Base-by-base conservation (phyloP, 2,329 filamentous ascomycete species). In the Cryphonectria japonica region DNA sequence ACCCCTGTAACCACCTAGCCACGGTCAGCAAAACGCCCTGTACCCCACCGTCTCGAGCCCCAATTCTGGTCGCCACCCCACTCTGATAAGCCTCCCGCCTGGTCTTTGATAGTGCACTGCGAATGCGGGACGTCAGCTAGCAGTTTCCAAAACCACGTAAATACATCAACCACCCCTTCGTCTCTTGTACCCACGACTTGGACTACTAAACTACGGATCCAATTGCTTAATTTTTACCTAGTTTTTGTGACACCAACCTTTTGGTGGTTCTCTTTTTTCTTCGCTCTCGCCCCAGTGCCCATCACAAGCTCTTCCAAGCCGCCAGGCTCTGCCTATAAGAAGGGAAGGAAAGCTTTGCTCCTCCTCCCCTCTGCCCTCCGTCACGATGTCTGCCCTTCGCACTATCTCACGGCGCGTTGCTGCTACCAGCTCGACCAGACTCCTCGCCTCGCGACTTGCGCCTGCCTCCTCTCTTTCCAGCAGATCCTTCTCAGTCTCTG, bases 401-500 rank as follows among this genome's bases (percentile, higher is more conserved):
- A 73, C 41, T 60, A 73, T 43, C 65, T 72, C 57, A 46, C 68
- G 72, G 70, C 70, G 70, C 41, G 46, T 63, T 32, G 62, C 70
- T 64, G 65, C 68, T 19, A 54, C 65, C 57, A 70, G 57, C 68
- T 68, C 72, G 19, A 43, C 57, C 37, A 67, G 70, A 9, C 26
- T 72, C 22, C 29, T 71, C 68, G 67, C 73, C n/a, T 71, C 73
- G 22, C 71, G 68, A 32, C 60, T 43, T 69, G 63, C 59, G 32
- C 68, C 69, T 3, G 66, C 71, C 26, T 73, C 69, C 43, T 69
- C 73, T 4, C 69, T 76, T 50, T 69, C 71, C 66, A 74, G 73
- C 71, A 75, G 76, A 66, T 65, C 69, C 22, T 78, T 78, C 69
- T 73, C 77, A 22, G 73, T 71, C 43, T 75, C 78, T 13, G 67